Percentiles rank a stretch among this genome's conserved stretches.
Conservation (phyloP, 768 basidiomycete species). For the Leccinum variicolor region DNA sequence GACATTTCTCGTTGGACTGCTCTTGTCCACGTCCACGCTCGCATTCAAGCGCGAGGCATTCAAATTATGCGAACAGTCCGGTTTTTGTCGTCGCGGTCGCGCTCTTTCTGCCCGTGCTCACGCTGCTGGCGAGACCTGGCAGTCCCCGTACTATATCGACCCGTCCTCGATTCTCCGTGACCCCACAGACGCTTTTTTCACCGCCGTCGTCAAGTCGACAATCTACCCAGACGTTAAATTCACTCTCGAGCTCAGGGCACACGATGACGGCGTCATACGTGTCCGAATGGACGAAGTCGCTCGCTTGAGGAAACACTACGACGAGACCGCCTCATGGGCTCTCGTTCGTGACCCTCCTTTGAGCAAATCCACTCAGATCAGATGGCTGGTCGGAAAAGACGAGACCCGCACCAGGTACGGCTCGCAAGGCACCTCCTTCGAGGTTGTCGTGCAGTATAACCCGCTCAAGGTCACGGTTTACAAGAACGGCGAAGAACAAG, state of each 20-base stretch:
- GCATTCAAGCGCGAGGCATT: constrained; percentile 84
- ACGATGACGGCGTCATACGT: constrained; percentile 86
- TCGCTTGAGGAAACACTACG: constrained; percentile 78
- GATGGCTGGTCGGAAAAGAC: constrained; percentile 65
- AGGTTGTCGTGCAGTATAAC: constrained; percentile 66
- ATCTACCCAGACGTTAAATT: constrained; percentile 86
- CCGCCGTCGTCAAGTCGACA: constrained; percentile 71
- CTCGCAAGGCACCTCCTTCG: constrained; percentile 53
- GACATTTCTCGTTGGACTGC: constrained; percentile 32
- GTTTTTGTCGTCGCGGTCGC: constrained; percentile 91
- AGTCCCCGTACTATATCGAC: constrained; percentile 83
- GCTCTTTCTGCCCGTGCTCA: constrained; percentile 74
- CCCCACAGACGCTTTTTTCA: constrained; percentile 57
- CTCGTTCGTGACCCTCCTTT: constrained; percentile 68
- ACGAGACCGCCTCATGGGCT: constrained; percentile 91
- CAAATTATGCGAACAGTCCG: constrained; percentile 92
- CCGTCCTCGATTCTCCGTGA: constrained; percentile 48
- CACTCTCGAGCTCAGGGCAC: constrained; percentile 76
- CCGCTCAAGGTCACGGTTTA: constrained; percentile 75
- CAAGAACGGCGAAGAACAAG: constrained; percentile 73
- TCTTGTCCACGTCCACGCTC: constrained; percentile 32
- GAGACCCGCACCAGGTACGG: constrained; percentile 66
- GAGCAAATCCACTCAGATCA: constrained; percentile 43
- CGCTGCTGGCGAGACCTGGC: constrained; percentile 58
- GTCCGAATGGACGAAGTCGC: constrained; percentile 88